Percentiles rank a stretch among this genome's conserved stretches.
These are phyloP conservation scores for Lyophyllum semitale DNA, from an alignment of 768 basidiomycete species.

Conservation along the genomic window DNA sequence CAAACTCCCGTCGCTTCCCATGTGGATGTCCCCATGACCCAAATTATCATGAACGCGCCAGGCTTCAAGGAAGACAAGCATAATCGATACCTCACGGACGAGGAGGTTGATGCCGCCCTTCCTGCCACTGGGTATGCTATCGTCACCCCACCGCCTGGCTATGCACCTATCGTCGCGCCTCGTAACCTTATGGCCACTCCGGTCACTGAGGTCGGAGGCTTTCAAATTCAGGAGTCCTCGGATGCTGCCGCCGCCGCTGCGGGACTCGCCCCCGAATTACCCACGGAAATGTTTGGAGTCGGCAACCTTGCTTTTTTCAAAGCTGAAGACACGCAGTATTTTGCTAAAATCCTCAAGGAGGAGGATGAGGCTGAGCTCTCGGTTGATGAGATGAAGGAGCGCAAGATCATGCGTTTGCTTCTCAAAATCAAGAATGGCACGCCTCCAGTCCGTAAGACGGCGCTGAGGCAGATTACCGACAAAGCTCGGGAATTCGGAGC, in stretches of 20 bases:
- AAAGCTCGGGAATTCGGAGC: slow-evolving; percentile 98
- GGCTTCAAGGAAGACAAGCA: slow-evolving; percentile 92
- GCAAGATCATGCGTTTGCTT: slow-evolving; percentile 97
- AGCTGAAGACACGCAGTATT: slow-evolving; percentile 96
- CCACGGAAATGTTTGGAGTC: slow-evolving; percentile 97
- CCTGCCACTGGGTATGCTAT: slow-evolving; percentile 87
- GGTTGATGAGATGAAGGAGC: slow-evolving; percentile 98
- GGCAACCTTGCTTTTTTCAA: slow-evolving; percentile 98
- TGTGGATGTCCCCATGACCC: slow-evolving; percentile 66
- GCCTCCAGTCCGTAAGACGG: slow-evolving; percentile 96
- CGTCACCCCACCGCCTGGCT: slow-evolving; percentile 92
- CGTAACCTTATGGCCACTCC: slow-evolving; percentile 62
- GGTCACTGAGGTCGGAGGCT: slow-evolving; percentile 71
- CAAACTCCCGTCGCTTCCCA: slow-evolving; percentile 75
- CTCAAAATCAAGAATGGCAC: slow-evolving; percentile 99
- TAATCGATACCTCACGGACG: slow-evolving; percentile 93
- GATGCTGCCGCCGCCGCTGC: slow-evolving; percentile 89
- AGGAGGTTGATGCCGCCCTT: slow-evolving; percentile 90
- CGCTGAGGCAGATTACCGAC: slow-evolving; percentile 97
- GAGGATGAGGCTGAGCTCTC: slow-evolving; percentile 92
- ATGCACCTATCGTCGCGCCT: slow-evolving; percentile 74
- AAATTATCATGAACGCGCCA: slow-evolving; percentile 88
- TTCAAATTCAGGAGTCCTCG: slow-evolving; percentile 95
- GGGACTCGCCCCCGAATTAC: slow-evolving; percentile 89
- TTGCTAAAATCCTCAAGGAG: slow-evolving; percentile 92